These are phyloP conservation scores for Phialophora tarda DNA, from an alignment of 2,329 filamentous ascomycete genomes.

Conservation along the genomic window DNA sequence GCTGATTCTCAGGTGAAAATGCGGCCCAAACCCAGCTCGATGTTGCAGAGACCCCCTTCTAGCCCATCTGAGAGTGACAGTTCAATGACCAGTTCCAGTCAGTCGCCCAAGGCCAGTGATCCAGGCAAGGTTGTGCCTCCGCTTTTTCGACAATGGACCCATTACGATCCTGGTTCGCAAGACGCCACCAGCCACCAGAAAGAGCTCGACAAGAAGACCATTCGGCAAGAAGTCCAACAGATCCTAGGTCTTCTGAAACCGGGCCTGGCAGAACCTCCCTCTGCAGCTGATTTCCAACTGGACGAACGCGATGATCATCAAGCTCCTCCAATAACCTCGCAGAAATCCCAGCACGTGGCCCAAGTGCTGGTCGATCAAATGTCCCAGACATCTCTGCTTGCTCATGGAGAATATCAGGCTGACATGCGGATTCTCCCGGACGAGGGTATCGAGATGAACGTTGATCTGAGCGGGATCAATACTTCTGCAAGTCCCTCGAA, in stretches of 20 bases:
- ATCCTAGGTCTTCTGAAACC: constrained; percentile 24
- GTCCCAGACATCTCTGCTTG: constrained; percentile 50
- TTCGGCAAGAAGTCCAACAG: constrained; percentile 25
- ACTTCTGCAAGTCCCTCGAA: constrained; percentile 24
- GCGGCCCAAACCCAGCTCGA: constrained; percentile 2
- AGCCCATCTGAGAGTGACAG: constrained; percentile 26
- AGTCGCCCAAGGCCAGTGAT: not conserved
- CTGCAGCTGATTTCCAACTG: constrained; percentile 10
- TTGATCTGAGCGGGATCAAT: constrained; percentile 45
- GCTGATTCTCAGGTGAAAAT: not conserved
- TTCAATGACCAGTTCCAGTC: constrained; percentile 15
- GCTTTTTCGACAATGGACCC: constrained; percentile 26
- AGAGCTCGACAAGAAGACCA: constrained; percentile 20
- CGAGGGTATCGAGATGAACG: constrained; percentile 49
- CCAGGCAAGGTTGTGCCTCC: not conserved
- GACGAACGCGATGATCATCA: not conserved
- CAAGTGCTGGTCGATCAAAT: constrained; percentile 41
- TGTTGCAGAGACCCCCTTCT: constrained; percentile 23
- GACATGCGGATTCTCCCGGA: constrained; percentile 40
- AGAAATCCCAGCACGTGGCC: constrained; percentile 25
- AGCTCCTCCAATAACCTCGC: constrained; percentile 3
- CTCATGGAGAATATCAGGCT: constrained; percentile 8
- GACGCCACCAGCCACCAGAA: constrained; percentile 1
- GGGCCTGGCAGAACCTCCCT: constrained; percentile 18
- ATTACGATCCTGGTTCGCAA: constrained; percentile 28